phyloP scores from a whole-genome alignment of 208 protist species.

The Crithidia bombi region DNA sequence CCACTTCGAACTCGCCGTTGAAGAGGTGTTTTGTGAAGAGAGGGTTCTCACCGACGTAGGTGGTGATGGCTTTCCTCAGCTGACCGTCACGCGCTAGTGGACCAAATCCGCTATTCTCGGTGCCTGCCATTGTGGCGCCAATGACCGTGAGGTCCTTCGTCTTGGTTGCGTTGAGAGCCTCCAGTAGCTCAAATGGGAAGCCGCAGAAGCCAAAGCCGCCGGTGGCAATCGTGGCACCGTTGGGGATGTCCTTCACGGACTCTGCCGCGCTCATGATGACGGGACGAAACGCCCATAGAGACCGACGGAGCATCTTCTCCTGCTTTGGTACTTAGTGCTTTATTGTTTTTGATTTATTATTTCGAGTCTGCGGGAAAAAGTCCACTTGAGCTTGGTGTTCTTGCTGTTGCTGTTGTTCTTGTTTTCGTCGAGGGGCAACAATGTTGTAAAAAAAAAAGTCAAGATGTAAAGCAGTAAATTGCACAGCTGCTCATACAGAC shows the following conservation, averaged over 20 bases:
- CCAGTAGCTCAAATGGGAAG: slow-evolving; percentile 91
- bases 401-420: too few species aligned
- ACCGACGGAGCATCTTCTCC: slow-evolving; percentile 26
- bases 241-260: slow-evolving; percentile 54
- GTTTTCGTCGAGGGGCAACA: too few species aligned
- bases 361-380: too few species aligned
- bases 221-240: slow-evolving; percentile 48
- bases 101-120: slow-evolving; percentile 92
- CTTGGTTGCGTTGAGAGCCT: slow-evolving; percentile 58
- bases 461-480: too few species aligned
- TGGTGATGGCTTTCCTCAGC: slow-evolving; percentile 72
- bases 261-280: slow-evolving; percentile 44
- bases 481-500: too few species aligned
- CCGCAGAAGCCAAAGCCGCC: slow-evolving; percentile 95
- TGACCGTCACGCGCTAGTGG: slow-evolving; percentile 83
- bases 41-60: slow-evolving; percentile 96
- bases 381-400: too few species aligned
- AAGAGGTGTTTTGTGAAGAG: slow-evolving; percentile 91
- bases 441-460: not conserved
- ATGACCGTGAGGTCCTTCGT: slow-evolving; percentile 88
- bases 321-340: too few species aligned
- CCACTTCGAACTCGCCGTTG: slow-evolving; percentile 92
- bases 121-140: slow-evolving; percentile 85
- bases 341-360: too few species aligned
- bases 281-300: slow-evolving; percentile 8